Evolutionary conservation across 345 rosid genomes (phyloP), one percentile per base, ranked within the genome.

Genomic region (Citrus reticulata): DNA sequence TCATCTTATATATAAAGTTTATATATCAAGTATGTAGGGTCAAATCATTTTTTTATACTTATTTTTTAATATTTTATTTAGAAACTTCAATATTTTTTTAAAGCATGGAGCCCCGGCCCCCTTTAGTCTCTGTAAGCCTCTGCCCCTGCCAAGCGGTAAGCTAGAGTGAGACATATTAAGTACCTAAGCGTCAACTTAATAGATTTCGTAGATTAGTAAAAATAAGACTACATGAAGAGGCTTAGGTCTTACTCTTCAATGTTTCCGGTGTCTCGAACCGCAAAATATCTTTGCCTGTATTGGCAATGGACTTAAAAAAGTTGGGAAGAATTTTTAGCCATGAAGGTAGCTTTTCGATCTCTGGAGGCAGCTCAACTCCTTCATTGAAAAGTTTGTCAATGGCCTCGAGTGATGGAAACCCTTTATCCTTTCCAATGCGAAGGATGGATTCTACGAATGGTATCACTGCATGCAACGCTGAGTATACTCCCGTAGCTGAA

Each of bases 371-470:
- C 86, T 58, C 39, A 58, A 90, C 32, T 5, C 98, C 94, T 68
- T 88, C 92, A 4, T 85, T 84, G 87, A 87, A 92, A 32, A 91
- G 84, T 20, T 85, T 64, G 72, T 93, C 94, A 9, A 95, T 95
- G 79, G 97, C 75, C 0, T 88, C 81, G 82, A 95, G 89, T 77
- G 79, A 89, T 10, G 91, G 92, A 75, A 95, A 95, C 1, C 90
- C 90, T 13, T 77, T 68, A 7, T 86, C 76, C 1, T 82, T 20
- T 54, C 91, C 94, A 2, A 73, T 34, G 66, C 77, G 13, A 8
- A 90, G 19, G 2, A 64, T 76, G 4, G 83, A 73, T 83, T 87
- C 91, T 0, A 93, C 40, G 39, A 85, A 75, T 0, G 97, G 92
- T 14, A 92, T 4, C 72, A 93, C 35, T 0, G 91, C 90, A 32